Base-by-base conservation (phyloP, 805 yeast species). In the Cyberlindnera mississippiensis region DNA sequence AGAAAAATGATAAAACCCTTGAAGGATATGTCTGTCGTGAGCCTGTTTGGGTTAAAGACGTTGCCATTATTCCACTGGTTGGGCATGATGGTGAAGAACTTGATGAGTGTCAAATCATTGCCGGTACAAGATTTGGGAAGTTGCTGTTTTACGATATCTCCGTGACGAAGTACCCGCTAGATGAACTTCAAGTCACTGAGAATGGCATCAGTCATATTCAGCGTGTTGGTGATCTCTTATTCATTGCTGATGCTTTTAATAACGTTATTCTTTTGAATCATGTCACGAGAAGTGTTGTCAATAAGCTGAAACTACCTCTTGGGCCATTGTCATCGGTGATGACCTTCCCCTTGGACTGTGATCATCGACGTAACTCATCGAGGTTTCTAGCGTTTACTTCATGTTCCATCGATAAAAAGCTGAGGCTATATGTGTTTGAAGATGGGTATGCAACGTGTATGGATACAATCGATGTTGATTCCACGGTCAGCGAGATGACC, bases 51-150 rank as follows among this genome's bases (percentile, higher is more conserved):
- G 38, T 56, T 2, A 55, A 53, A 18, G 55, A 56, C 26, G 49
- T 54, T 14, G 39, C 44, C 5, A 6, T 53, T 3, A 15, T 35
- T 2, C 41, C 38, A n/a, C 18, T 27, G 6, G 38, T 33, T n/a
- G 30, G 20, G n/a, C n/a, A n/a, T n/a, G n/a, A n/a, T n/a, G 20
- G 14, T 9, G 20, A 31, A 17, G 32, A 29, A 24, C n/a, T n/a
- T n/a, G 42, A 38, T 10, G 47, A 43, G 5, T 36, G 38, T 28
- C 41, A 42, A 17, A 39, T 56, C 17, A 35, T 53, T 26, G 57
- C 55, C 12, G 52, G 45, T 4, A 48, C 59, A 8, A 40, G 57
- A 28, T 56, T 55, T 44, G 61, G 61, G 2, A 44, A 50, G 29
- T 18, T 56, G 9, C 22, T 50, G 27, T 35, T 45, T 15, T 56